Evolutionary conservation across 2,329 filamentous ascomycete genomes (phyloP).

Genomic region (Xylaria sp.): DNA sequence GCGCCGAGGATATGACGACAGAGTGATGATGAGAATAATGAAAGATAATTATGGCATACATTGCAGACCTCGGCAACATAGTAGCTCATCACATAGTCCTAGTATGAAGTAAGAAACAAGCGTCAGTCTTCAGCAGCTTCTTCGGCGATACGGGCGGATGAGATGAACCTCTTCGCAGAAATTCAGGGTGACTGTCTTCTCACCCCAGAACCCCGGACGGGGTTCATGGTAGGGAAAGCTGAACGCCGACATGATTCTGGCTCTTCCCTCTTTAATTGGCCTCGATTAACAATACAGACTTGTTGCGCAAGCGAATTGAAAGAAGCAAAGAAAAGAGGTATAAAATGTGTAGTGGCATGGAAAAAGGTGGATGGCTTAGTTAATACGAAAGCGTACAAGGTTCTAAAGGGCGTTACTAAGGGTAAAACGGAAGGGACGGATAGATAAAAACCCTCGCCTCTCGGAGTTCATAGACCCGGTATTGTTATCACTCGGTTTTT

Average conservation of each 20-base stretch:
- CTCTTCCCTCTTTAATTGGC: background rate
- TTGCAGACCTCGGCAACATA: constrained; percentile 76
- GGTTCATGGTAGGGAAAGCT: constrained; percentile 32
- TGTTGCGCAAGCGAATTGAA: background rate
- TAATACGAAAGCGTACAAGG: background rate
- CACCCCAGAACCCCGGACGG: constrained; percentile 56
- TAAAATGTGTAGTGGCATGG: background rate
- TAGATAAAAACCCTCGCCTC: too few relatives aligned
- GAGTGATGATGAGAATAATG: background rate
- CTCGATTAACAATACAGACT: background rate
- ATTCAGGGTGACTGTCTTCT: constrained; percentile 67
- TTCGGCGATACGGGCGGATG: background rate
- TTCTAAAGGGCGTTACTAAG: too few relatives aligned
- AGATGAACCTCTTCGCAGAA: constrained; percentile 69
- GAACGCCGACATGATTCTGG: constrained; percentile 20
- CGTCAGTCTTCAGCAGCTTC: constrained; percentile 7
- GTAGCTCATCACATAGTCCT: constrained; percentile 63
- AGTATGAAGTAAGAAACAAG: background rate
- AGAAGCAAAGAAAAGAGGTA: background rate
- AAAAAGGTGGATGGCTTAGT: background rate
- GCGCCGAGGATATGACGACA: background rate
- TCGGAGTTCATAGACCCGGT: too few relatives aligned
- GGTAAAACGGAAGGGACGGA: too few relatives aligned
- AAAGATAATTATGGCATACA: constrained; percentile 26
- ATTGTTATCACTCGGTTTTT: too few relatives aligned